These are phyloP conservation scores for Colletotrichum somersetense DNA, from an alignment of 2,329 filamentous ascomycete genomes.

Conservation along the genomic window DNA sequence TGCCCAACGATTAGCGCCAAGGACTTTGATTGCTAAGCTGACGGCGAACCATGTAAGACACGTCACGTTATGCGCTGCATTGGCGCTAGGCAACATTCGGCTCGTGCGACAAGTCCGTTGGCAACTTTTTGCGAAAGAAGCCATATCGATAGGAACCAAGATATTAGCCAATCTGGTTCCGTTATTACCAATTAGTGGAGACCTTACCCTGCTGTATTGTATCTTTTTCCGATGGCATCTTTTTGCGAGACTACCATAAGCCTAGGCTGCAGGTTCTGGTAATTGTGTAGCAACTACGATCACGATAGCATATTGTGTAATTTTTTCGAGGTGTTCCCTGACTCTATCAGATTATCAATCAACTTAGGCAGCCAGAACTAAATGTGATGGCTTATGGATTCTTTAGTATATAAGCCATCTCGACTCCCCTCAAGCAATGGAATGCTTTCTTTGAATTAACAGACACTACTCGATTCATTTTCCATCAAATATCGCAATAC, in stretches of 20 bases:
- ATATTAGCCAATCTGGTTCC: background rate
- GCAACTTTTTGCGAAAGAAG: slow-evolving; percentile 25
- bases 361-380: background rate
- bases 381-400: background rate
- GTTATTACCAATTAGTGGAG: background rate
- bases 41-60: too few relatives aligned
- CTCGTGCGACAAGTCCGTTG: background rate
- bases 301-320: too few relatives aligned
- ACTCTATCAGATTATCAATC: background rate
- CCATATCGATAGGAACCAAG: too few relatives aligned
- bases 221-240: background rate
- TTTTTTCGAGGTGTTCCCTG: background rate
- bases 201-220: too few relatives aligned
- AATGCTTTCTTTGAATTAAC: background rate
- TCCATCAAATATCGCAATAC: background rate
- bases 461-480: background rate
- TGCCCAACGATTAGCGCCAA: background rate
- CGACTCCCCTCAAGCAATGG: background rate
- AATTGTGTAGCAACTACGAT: background rate
- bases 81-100: slow-evolving; percentile 8
- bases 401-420: background rate
- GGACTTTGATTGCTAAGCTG: slow-evolving; percentile 14
- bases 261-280: too few relatives aligned
- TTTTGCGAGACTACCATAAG: background rate
- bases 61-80: background rate